These are phyloP conservation scores for Wickerhamomyces bovis DNA, from an alignment of 805 yeast species.

Conservation along the genomic window DNA sequence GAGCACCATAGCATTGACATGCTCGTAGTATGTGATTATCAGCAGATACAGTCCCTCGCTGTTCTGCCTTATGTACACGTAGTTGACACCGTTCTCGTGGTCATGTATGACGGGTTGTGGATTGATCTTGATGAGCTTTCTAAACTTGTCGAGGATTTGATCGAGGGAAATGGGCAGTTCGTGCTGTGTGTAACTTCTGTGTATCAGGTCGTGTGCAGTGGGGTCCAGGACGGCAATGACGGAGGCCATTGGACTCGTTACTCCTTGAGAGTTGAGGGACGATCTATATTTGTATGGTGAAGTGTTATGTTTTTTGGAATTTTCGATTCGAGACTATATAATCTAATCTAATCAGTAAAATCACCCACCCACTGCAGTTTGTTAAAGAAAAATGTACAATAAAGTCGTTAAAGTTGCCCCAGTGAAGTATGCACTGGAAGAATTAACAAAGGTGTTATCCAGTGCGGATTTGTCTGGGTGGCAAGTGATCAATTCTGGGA, in stretches of 20 bases:
- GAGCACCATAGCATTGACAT: conserved; percentile 48
- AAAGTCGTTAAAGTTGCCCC: conserved; percentile 29
- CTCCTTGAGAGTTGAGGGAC: no score
- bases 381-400: conserved; percentile 33
- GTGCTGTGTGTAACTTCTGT: neutral
- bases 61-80: conserved; percentile 46
- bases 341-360: no score
- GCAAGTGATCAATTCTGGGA: conserved; percentile 7
- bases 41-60: conserved; percentile 30
- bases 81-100: conserved; percentile 41
- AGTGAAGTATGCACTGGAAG: conserved; percentile 20
- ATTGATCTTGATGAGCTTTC: neutral
- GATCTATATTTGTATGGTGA: no score
- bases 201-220: neutral
- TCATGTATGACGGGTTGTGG: conserved; percentile 37
- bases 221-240: conserved; percentile 9
- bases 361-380: no score
- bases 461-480: conserved; percentile 20
- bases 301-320: no score
- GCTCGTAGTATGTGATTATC: conserved; percentile 20
- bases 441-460: conserved; percentile 10
- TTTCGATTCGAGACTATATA: no score
- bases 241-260: conserved; percentile 6
- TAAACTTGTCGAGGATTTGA: conserved; percentile 21
- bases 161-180: neutral